phyloP scores from a whole-genome alignment of 2,329 filamentous ascomycete species.

The Cladophialophora psammophila region DNA sequence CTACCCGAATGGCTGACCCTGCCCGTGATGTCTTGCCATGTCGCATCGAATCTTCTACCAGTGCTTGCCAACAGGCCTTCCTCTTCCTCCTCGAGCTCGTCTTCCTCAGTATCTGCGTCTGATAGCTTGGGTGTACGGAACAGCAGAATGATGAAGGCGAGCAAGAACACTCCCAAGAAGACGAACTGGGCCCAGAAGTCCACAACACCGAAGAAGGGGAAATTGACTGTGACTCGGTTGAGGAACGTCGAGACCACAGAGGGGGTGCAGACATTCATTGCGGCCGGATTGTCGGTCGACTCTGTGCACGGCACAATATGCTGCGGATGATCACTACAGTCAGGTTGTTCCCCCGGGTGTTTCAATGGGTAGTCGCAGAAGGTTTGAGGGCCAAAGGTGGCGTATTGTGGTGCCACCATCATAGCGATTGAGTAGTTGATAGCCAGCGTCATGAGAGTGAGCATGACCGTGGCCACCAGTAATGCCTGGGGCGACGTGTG shows the following conservation, averaged over 20 bases:
- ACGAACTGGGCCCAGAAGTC: slow-evolving; percentile 96
- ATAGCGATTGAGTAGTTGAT: slow-evolving; percentile 93
- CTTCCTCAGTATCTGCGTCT: slow-evolving; percentile 80
- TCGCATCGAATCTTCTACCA: slow-evolving; percentile 79
- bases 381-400: slow-evolving; percentile 91
- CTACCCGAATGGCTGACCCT: slow-evolving; percentile 45
- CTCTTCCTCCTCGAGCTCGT: slow-evolving; percentile 86
- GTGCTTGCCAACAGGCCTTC: slow-evolving; percentile 88
- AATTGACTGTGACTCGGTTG: slow-evolving; percentile 90
- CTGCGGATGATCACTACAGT: slow-evolving; percentile 75
- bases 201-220: slow-evolving; percentile 92
- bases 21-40: slow-evolving; percentile 86
- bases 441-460: slow-evolving; percentile 86
- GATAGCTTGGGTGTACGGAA: slow-evolving; percentile 82
- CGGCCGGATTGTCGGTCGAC: slow-evolving; percentile 71
- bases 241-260: slow-evolving; percentile 91
- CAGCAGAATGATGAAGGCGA: slow-evolving; percentile 79
- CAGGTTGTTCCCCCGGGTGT: slow-evolving; percentile 70
- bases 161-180: slow-evolving; percentile 82
- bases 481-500: slow-evolving; percentile 91
- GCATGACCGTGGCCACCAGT: slow-evolving; percentile 86
- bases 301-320: slow-evolving; percentile 85
- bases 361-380: slow-evolving; percentile 79
- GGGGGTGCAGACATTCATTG: slow-evolving; percentile 84
- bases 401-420: slow-evolving; percentile 94